Evolutionary conservation across 495 filamentous ascomycete species (phyloP), one percentile per base, ranked within the genome.

Genomic region (Mycothermus thermophilus): DNA sequence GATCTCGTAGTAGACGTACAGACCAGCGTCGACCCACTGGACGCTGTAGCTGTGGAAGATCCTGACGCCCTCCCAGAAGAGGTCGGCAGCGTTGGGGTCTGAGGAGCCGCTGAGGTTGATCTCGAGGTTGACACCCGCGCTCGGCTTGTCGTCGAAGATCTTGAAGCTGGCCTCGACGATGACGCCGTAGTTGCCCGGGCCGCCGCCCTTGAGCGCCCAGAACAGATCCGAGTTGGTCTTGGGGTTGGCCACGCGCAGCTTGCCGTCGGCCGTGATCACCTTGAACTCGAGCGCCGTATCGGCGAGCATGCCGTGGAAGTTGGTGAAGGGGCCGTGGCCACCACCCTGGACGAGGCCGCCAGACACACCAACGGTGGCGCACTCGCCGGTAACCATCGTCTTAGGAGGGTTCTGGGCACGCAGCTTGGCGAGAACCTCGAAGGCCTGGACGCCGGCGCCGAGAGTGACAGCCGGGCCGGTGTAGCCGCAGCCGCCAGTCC

Each of bases 151-250:
- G 27, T 43, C 42, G 37, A 62, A 64, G 24, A 58, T 66, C 44
- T 67, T 71, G 36, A 67, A 57, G 5, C 62, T 66, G 3, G 61
- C 54, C 17, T 66, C 67, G 27, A 63, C 56, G 12, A 79, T 70
- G 16, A 77, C 62, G 4, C 59, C 76, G 29, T 65, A 78, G 5
- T 70, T 59, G 1, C 68, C 65, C 3, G 62, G 71, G 8, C 73
- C 75, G 9, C 75, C 75, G 10, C 75, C 76, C 24, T 60, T 62
- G 1, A 79, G 55, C 2, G 74, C 77, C 75, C 67, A 79, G 61
- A 77, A 81, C 8, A 79, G 66, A 27, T 80, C 76, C 0, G 67
- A 39, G 37, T 79, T 62, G 22, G 51, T 55, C 10, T 55, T 42
- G 8, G 63, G 44, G 23, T 64, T 67, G 7, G 69, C 71, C 0